Percentiles rank a stretch among this genome's conserved stretches.
phyloP scores from a whole-genome alignment of 495 filamentous ascomycete genomes.

The Tuber borchii region DNA sequence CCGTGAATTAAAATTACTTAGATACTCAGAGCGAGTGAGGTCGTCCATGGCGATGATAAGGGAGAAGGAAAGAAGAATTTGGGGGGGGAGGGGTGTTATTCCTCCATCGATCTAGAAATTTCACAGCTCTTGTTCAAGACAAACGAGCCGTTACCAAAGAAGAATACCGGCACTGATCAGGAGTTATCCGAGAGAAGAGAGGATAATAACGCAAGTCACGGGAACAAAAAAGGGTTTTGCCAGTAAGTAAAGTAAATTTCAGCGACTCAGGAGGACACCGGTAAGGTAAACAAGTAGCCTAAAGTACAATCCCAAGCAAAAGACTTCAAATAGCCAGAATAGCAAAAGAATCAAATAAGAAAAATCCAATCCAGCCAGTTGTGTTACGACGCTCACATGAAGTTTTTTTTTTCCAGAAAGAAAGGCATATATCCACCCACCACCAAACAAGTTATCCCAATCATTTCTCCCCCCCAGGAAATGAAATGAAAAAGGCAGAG shows the following conservation, averaged over 20 bases:
- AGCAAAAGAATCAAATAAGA: neutral
- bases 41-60: no score
- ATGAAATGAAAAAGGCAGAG: neutral
- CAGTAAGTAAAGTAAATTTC: neutral
- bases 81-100: neutral
- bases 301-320: no score
- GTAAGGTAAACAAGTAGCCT: no score
- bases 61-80: no score
- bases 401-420: neutral
- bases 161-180: neutral
- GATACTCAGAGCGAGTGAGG: no score
- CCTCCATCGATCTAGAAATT: neutral
- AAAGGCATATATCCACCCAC: neutral
- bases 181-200: neutral
- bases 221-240: no score
- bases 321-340: no score
- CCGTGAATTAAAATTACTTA: neutral
- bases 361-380: neutral
- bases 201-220: neutral
- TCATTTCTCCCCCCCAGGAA: neutral
- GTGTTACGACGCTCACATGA: neutral
- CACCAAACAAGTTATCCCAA: neutral
- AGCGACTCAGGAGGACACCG: no score
- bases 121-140: neutral
- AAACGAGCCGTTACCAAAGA: neutral